These are phyloP conservation scores for Starmerella asiatica DNA, from an alignment of 805 yeast species.

Conservation along the genomic window DNA sequence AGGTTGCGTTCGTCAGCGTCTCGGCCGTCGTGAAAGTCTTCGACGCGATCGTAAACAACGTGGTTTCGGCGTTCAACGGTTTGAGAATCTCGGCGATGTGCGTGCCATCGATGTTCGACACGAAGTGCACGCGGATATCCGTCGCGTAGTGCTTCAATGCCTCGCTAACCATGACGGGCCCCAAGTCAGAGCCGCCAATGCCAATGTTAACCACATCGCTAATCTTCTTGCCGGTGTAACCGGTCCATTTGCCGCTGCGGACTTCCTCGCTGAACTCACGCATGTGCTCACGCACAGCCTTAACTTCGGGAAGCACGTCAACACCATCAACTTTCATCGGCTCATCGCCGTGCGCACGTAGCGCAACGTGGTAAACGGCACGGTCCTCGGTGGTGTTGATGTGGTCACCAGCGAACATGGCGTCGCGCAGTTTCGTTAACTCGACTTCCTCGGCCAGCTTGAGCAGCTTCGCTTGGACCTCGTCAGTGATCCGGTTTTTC, in stretches of 20 bases:
- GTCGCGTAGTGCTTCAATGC: constrained; percentile 84
- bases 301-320: constrained; percentile 85
- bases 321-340: constrained; percentile 80
- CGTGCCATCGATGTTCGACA: constrained; percentile 97
- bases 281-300: constrained; percentile 86
- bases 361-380: constrained; percentile 93
- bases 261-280: constrained; percentile 83
- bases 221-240: constrained; percentile 89
- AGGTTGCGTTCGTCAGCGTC: constrained; percentile 88
- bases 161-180: constrained; percentile 99
- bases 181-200: constrained; percentile 97
- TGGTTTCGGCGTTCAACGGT: constrained; percentile 71
- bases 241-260: constrained; percentile 91
- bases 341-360: constrained; percentile 80
- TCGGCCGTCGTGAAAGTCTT: constrained; percentile 99
- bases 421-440: constrained; percentile 76
- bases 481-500: constrained; percentile 83
- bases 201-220: constrained; percentile 95
- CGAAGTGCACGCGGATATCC: constrained; percentile 68
- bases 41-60: constrained; percentile 74
- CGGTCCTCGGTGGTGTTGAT: constrained; percentile 86
- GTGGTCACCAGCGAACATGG: constrained; percentile 82
- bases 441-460: constrained; percentile 81
- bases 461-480: constrained; percentile 52
- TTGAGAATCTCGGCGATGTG: constrained; percentile 86